Evolutionary conservation across 1,284 basidiomycete species (phyloP), one percentile per base, ranked within the genome.

Genomic region (Heterobasidion parviporum): DNA sequence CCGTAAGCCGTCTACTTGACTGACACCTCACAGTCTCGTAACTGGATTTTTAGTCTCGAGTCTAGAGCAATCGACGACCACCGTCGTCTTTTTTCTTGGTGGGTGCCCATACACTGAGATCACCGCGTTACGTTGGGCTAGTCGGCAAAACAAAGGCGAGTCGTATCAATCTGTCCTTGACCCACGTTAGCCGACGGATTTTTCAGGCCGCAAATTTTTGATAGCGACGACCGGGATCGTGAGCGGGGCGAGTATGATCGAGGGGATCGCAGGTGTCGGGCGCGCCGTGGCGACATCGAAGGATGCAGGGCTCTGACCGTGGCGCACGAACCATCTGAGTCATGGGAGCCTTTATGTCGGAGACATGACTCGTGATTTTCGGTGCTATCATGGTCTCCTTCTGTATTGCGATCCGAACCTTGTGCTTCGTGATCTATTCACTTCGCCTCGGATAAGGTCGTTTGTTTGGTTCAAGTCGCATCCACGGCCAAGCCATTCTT

Each of bases 21-120:
- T 33, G 47, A 48, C 18, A 43, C 18, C 36, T 49, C 32, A 14
- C 6, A 38, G 54, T 20, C 35, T 50, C n/a, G 56, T 36, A 34
- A 50, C 48, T 26, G 20, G 20, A 9, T 20, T 38, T 52, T 33
- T 60, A 83, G 82, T 77, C 58, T 72, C 73, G 56, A 67, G 76
- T 18, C 71, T 69, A 56, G 81, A 81, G 60, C 76, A 75, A 60
- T 72, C 80, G 5, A 85, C 81, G 3, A 97, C 89, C 3, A 98
- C 94, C 1, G 82, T 97, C 20, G 91, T 99, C 9, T 98, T 98
- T 73, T 98, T 98, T 81, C 74, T 99, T n/a, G 97, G 97, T 38
- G 97, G 97, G 3, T 95, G 95, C 68, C 99, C 97, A 6, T 97
- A 92, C 65, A 95, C 96, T 7, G 97, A 99, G 74, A 91, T 99